Evolutionary conservation across 352 stramenopile species (phyloP).

Genomic region (Phytophthora idaei): DNA sequence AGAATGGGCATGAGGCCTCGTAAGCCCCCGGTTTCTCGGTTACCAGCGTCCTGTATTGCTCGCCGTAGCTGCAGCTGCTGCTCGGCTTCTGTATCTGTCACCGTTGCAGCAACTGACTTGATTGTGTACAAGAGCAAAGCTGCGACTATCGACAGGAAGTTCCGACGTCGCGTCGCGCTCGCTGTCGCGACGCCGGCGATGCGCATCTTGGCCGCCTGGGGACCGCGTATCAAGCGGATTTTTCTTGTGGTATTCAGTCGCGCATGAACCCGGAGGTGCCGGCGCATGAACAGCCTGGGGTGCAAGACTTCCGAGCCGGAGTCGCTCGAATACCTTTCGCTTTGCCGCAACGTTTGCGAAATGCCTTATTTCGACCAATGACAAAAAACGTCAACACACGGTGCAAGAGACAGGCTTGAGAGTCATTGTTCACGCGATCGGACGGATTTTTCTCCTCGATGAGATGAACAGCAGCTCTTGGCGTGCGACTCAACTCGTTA

Average conservation of each 20-base stretch:
- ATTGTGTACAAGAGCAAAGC: slow-evolving; percentile 16
- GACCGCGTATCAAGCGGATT: background rate
- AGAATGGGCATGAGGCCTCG: slow-evolving; percentile 32
- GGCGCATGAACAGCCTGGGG: slow-evolving; percentile 5
- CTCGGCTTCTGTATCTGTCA: slow-evolving; percentile 5
- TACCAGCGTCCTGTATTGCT: background rate
- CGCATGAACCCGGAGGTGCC: slow-evolving; percentile 13
- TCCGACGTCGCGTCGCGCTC: slow-evolving; percentile 13
- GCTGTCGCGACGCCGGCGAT: background rate
- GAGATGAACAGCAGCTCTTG: background rate
- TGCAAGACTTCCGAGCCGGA: background rate
- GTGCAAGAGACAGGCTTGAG: slow-evolving; percentile 4
- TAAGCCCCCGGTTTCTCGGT: slow-evolving; percentile 4
- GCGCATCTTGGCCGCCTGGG: slow-evolving; percentile 9
- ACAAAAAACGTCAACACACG: slow-evolving; percentile 7
- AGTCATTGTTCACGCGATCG: background rate
- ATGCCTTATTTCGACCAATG: slow-evolving; percentile 25
- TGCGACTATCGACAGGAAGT: slow-evolving; percentile 20
- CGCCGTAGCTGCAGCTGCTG: slow-evolving; percentile 11
- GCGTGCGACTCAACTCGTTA: background rate
- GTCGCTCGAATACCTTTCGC: background rate
- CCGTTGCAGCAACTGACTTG: slow-evolving; percentile 2
- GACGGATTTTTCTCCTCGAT: background rate
- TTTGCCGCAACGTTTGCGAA: slow-evolving; percentile 5
- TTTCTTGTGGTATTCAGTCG: background rate